Base-by-base conservation (phyloP, 371 early-diverging fungal species). In the Apophysomyces elegans region DNA sequence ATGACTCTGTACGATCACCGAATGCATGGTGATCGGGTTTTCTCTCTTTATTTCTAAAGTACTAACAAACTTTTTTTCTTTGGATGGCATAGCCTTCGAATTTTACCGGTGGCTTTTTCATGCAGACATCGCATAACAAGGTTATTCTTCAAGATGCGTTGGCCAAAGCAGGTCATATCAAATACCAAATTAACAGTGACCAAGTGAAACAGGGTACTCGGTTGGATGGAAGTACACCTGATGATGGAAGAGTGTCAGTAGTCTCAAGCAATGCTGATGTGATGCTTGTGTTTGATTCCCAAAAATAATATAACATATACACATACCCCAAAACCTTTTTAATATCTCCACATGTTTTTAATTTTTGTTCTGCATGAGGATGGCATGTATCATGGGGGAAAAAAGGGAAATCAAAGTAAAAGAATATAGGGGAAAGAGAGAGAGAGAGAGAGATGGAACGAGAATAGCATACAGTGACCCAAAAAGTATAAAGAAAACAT, bases 221-320 rank as follows among this genome's bases (percentile, higher is more conserved):
- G 11, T 18, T 68, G 14, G 21, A 58, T 6, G 70, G 66, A 2
- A 39, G 7, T 21, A 21, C 54, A 5, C 1, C 16, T 5, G 7
- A 21, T 6, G 9, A 59, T 14, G 70, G 70, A 59, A 50, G 39
- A 12, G 26, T 70, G 21, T 41, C 43, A 12, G 47, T 56, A 4
- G 39, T 16, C 5, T 66, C 71, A 8, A 61, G 41, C 11, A 66
- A 66, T 64, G 66, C 56, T 0, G 44, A 71, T 59, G 58, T 58
- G n/a, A 36, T 47, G 13, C 21, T 71, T 14, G 37, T 44, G 6
- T 71, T 71, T 67, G 71, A 70, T 54, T 47, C 45, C 36, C 60
- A 60, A 50, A 45, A 26, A 26, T 26, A 26, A 26, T 2, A 26
- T 26, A 26, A 26, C 32, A 1, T 26, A 41, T 41, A 41, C 13